A percentile compares a stretch with the other conserved stretches of the same genome.
Evolutionary conservation across 2,329 filamentous ascomycete species (phyloP).

Genomic region (Didymosphaeria variabile): DNA sequence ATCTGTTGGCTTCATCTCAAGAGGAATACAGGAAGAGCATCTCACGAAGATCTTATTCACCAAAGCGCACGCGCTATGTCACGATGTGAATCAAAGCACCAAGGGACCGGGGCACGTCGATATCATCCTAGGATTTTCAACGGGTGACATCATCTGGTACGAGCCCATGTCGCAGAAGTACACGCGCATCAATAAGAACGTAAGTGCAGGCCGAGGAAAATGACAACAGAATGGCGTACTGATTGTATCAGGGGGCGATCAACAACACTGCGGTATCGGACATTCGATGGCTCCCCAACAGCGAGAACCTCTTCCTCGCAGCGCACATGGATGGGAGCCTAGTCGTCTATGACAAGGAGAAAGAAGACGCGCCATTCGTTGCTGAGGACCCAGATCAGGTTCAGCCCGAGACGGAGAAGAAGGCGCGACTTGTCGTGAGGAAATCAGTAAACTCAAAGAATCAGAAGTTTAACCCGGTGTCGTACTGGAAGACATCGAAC

Average conservation of each 20-base stretch:
- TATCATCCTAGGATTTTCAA: slow-evolving; percentile 93
- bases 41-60: slow-evolving; percentile 97
- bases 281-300: slow-evolving; percentile 92
- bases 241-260: slow-evolving; percentile 73
- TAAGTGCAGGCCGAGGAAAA: slow-evolving; percentile 48
- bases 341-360: slow-evolving; percentile 97
- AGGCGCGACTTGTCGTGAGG: slow-evolving; percentile 70
- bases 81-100: slow-evolving; percentile 87
- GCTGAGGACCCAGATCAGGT: slow-evolving; percentile 66
- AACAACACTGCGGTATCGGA: slow-evolving; percentile 85
- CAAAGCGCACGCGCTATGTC: slow-evolving; percentile 92
- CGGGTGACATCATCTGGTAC: slow-evolving; percentile 98
- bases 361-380: slow-evolving; percentile 83
- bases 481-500: slow-evolving; percentile 91
- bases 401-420: slow-evolving; percentile 44
- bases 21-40: slow-evolving; percentile 74
- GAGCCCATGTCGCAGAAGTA: slow-evolving; percentile 97
- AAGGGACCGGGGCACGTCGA: slow-evolving; percentile 85
- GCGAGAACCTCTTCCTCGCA: slow-evolving; percentile 90
- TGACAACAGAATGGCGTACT: not conserved
- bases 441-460: slow-evolving; percentile 95
- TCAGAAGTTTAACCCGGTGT: slow-evolving; percentile 91
- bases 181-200: slow-evolving; percentile 94
- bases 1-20: not conserved
- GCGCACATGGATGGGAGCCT: slow-evolving; percentile 91